Conservation (phyloP, 495 filamentous ascomycete species). For the Hapsidospora chrysogenum region DNA sequence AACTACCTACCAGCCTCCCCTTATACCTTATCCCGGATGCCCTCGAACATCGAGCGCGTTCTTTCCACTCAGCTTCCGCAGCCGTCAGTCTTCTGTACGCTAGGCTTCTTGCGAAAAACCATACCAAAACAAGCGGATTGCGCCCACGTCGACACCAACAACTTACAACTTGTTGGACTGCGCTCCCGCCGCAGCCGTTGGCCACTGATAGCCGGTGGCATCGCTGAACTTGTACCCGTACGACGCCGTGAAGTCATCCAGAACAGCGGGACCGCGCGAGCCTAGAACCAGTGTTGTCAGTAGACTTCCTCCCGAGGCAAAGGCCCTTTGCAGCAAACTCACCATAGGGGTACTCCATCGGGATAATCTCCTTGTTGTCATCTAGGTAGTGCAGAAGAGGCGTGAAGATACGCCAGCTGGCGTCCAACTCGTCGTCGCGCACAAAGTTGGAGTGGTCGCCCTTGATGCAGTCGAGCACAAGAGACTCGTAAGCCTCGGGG, state of each 20-base stretch:
- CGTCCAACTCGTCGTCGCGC: conserved; percentile 94
- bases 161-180: conserved; percentile 55
- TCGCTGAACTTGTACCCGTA: conserved; percentile 99
- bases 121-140: too few relatives aligned
- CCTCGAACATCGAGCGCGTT: too few relatives aligned
- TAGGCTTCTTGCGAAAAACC: too few relatives aligned
- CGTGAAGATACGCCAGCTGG: conserved; percentile 97
- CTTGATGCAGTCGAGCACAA: conserved; percentile 95
- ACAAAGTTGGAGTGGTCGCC: conserved; percentile 99
- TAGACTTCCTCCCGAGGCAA: not conserved
- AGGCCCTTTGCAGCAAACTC: conserved; percentile 17
- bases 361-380: conserved; percentile 96
- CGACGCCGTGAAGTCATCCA: conserved; percentile 95
- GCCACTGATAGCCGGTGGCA: conserved; percentile 92
- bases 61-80: too few relatives aligned
- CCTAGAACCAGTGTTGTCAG: conserved; percentile 30
- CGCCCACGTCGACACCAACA: too few relatives aligned
- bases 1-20: too few relatives aligned
- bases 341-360: conserved; percentile 99
- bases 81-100: too few relatives aligned
- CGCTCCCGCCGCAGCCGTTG: conserved; percentile 39
- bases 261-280: conserved; percentile 85
- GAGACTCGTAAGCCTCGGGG: conserved; percentile 94
- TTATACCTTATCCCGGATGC: too few relatives aligned
- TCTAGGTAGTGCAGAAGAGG: conserved; percentile 96